Percentiles rank a stretch among this genome's conserved stretches.
Conservation (phyloP, 371 early-diverging fungal genomes). For the Saksenaea oblongispora region DNA sequence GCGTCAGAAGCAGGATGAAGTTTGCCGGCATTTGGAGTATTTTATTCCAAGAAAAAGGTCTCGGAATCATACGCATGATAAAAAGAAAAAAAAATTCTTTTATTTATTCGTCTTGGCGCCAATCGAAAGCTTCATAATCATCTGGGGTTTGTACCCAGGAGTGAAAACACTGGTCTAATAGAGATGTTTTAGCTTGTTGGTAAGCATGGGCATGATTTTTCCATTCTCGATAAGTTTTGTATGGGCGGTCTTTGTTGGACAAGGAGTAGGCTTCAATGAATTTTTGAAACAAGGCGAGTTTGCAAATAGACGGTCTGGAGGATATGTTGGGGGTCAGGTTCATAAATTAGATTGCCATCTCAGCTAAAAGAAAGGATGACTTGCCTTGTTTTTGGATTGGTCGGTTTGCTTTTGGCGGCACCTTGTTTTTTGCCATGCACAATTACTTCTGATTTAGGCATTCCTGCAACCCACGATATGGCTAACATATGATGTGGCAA, state of each 20-base stretch:
- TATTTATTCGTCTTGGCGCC: background rate
- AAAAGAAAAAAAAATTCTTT: background rate
- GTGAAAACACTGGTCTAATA: slow-evolving; percentile 51
- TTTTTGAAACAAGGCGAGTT: slow-evolving; percentile 36
- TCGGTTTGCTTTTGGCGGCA: slow-evolving; percentile 46
- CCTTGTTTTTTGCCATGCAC: slow-evolving; percentile 62
- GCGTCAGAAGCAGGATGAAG: background rate
- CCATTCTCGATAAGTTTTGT: slow-evolving; percentile 42
- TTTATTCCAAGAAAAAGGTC: background rate
- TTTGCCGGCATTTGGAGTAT: background rate
- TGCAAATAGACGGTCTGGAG: slow-evolving; percentile 44
- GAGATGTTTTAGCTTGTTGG: slow-evolving; percentile 37
- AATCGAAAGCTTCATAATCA: slow-evolving; percentile 21
- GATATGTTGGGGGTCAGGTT: slow-evolving; percentile 3
- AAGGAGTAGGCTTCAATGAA: slow-evolving; percentile 8
- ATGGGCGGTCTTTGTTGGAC: background rate
- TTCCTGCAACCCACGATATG: slow-evolving; percentile 56
- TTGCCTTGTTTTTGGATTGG: slow-evolving; percentile 46
- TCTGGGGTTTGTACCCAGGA: slow-evolving; percentile 58
- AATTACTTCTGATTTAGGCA: slow-evolving; percentile 52
- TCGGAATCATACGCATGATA: background rate
- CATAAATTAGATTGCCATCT: background rate
- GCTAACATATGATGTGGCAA: slow-evolving; percentile 25
- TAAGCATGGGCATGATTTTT: slow-evolving; percentile 46
- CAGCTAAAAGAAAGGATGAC: slow-evolving; percentile 4